Percentiles rank a stretch among this genome's conserved stretches.
These are phyloP conservation scores for Salmacisia buchloeana DNA, from an alignment of 1,284 basidiomycete genomes.

Conservation along the genomic window DNA sequence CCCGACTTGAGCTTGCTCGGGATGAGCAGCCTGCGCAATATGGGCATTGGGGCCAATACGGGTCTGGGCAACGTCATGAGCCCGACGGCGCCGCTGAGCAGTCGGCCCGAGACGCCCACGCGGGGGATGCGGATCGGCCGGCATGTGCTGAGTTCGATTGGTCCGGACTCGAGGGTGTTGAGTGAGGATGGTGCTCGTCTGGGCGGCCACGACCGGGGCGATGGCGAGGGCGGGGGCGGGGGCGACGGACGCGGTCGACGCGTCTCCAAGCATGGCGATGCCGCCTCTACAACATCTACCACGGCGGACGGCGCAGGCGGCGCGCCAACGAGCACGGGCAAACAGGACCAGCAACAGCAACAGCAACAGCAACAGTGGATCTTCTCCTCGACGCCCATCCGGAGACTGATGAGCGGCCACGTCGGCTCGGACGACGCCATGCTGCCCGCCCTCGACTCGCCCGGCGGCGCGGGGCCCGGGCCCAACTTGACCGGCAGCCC, in stretches of 20 bases:
- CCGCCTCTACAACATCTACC: no score
- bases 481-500: neutral
- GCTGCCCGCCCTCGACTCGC: neutral
- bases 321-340: no score
- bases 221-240: no score
- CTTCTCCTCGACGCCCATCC: neutral
- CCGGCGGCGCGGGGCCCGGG: neutral
- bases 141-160: no score
- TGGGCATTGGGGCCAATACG: neutral
- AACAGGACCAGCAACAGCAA: neutral
- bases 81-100: neutral
- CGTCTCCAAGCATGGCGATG: no score
- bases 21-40: neutral
- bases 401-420: neutral
- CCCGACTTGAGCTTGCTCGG: no score
- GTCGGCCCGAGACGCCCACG: neutral
- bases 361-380: neutral
- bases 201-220: no score
- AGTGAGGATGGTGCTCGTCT: no score
- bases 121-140: no score
- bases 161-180: no score
- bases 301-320: no score
- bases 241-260: no score
- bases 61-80: constrained; percentile 7
- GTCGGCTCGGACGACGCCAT: neutral